Percentiles rank a stretch among this genome's conserved stretches.
Evolutionary conservation across 1,139 yeast genomes (phyloP).

Genomic region (Yarrowia galli): DNA sequence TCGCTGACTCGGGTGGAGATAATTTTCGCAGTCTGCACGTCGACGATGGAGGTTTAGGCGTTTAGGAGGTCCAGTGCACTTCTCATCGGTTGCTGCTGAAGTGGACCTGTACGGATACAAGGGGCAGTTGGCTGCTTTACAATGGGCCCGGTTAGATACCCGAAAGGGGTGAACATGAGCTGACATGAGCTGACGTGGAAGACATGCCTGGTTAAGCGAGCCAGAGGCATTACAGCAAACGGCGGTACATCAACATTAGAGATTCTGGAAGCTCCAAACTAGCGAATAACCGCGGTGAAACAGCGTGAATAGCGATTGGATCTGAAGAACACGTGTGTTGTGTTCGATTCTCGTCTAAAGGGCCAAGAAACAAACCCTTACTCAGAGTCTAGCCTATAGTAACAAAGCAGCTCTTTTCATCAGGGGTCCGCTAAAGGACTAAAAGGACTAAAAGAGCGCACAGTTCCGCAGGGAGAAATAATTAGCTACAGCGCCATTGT

Average conservation of each 20-base stretch:
- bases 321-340: not conserved
- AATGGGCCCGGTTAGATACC: not conserved
- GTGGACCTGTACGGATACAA: not conserved
- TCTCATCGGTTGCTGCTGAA: not conserved
- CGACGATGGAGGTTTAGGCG: constrained; percentile 12
- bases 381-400: not conserved
- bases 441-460: no score
- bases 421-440: not conserved
- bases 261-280: not conserved
- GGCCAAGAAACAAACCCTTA: not conserved
- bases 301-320: not conserved
- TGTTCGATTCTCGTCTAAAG: not conserved
- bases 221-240: not conserved
- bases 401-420: no score
- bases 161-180: not conserved
- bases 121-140: not conserved
- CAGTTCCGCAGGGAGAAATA: no score
- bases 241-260: no score
- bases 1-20: not conserved
- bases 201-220: not conserved
- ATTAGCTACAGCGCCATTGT: no score
- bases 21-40: not conserved
- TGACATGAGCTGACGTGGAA: no score
- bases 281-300: not conserved
- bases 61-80: constrained; percentile 1